Base-by-base conservation (phyloP, 495 filamentous ascomycete species). In the Hyaloscypha variabilis region DNA sequence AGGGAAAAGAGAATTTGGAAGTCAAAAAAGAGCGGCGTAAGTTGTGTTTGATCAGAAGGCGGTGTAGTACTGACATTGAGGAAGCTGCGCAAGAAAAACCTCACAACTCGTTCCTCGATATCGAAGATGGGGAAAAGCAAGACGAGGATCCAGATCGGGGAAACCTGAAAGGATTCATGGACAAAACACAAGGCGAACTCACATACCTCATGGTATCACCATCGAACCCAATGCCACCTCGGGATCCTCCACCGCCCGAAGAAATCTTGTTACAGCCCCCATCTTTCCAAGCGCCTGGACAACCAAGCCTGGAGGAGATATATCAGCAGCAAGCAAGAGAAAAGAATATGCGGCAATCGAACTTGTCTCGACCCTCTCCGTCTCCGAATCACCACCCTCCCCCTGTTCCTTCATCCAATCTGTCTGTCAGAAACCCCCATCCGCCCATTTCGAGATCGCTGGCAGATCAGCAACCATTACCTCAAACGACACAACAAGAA, bases 171-270 rank as follows among this genome's bases (percentile, higher is more conserved):
- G 79, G 84, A 21, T 86, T 88, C 69, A 75, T 88, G 56, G 86
- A 88, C 67, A 85, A 87, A 65, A 87, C 86, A 64, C 79, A 85
- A 64, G 79, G 83, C 63, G 86, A 88, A 65, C 85, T 88, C 60
- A 85, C 85, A n/a, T 88, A 89, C 66, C 77, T 88, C 10, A 85
- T 88, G 82, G 79, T 85, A 17, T 85, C 85, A 2, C 86, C 86
- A 6, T 83, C 86, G 56, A 88, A 85, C 68, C 85, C 85, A 25
- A 73, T 82, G n/a, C 82, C 86, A 14, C 86, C 86, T 5, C 75
- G 81, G 70, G 83, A 85, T 50, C 81, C 81, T 13, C 80, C 79
- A 8, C 82, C 82, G 17, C 72, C 81, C 17, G 62, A 81, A 13
- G 82, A 83, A 52, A 76, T 83, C 54, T 59, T 83, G n/a, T 73